Conservation (phyloP, 2,329 filamentous ascomycete genomes). For the Diaporthe sp. region DNA sequence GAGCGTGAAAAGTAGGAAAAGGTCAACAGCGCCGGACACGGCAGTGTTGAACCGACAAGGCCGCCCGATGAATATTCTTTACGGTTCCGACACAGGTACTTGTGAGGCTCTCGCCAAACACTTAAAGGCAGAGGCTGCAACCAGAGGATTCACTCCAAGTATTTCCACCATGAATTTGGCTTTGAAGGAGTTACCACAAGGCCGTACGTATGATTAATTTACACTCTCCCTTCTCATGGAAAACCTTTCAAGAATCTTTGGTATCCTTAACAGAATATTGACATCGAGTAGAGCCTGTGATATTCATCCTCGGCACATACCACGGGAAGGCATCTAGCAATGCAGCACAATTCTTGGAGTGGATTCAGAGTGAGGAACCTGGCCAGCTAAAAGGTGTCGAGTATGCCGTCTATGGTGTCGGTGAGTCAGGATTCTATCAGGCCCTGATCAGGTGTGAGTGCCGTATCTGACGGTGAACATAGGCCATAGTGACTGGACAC, state of each 20-base stretch:
- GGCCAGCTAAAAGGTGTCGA: conserved; percentile 63
- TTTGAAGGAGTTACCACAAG: neutral
- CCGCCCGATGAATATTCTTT: conserved; percentile 69
- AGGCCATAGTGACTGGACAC: conserved; percentile 66
- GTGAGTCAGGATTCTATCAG: neutral
- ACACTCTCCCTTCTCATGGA: neutral
- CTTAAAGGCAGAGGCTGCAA: conserved; percentile 71
- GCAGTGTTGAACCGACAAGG: neutral
- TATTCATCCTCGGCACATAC: conserved; percentile 56
- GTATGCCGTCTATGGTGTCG: conserved; percentile 78
- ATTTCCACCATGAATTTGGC: conserved; percentile 68
- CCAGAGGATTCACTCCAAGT: conserved; percentile 72
- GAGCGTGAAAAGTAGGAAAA: neutral
- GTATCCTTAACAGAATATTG: neutral
- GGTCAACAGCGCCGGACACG: neutral
- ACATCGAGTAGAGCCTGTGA: neutral
- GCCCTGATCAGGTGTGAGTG: neutral
- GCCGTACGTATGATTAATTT: neutral
- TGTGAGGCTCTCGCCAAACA: conserved; percentile 78
- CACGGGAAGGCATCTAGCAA: conserved; percentile 83
- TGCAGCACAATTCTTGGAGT: conserved; percentile 75
- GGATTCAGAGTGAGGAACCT: conserved; percentile 65
- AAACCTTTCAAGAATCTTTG: neutral
- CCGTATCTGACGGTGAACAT: neutral
- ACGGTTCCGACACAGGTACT: conserved; percentile 82